phyloP scores from a whole-genome alignment of 129 eudicot genomes.

The Saussurea involucrata region DNA sequence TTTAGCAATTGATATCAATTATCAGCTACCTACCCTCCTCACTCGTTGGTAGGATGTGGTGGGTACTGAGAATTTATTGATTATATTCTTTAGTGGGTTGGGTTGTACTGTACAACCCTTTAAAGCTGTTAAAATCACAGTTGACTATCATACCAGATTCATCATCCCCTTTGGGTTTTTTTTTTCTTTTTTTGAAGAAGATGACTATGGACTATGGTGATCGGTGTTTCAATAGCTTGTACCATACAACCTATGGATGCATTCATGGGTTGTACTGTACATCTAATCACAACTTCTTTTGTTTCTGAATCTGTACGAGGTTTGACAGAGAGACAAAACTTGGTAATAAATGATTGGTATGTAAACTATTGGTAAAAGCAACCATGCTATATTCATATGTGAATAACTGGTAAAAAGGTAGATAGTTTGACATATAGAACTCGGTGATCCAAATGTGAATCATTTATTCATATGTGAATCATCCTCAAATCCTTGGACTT shows the following conservation, averaged over 20 bases:
- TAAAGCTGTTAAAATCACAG: background rate
- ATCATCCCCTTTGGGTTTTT: background rate
- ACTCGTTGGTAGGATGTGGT: background rate
- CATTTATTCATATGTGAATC: background rate
- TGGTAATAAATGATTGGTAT: background rate
- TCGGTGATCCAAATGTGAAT: too few relatives aligned
- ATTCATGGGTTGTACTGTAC: slow-evolving; percentile 4
- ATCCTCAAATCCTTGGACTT: background rate
- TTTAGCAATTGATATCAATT: background rate
- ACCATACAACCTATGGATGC: background rate
- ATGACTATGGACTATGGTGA: background rate
- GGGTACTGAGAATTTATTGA: background rate
- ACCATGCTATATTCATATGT: background rate
- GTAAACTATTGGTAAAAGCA: background rate
- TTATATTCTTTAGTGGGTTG: background rate
- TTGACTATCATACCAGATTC: background rate
- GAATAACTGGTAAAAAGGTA: background rate
- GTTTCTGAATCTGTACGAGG: background rate
- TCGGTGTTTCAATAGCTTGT: background rate
- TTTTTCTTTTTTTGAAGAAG: background rate
- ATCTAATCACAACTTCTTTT: background rate
- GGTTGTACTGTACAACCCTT: slow-evolving; percentile 26
- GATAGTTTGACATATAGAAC: background rate
- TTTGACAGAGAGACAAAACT: background rate
- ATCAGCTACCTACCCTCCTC: background rate